Base-by-base conservation (phyloP, 2,329 filamentous ascomycete species). In the Escovopsis sp. region DNA sequence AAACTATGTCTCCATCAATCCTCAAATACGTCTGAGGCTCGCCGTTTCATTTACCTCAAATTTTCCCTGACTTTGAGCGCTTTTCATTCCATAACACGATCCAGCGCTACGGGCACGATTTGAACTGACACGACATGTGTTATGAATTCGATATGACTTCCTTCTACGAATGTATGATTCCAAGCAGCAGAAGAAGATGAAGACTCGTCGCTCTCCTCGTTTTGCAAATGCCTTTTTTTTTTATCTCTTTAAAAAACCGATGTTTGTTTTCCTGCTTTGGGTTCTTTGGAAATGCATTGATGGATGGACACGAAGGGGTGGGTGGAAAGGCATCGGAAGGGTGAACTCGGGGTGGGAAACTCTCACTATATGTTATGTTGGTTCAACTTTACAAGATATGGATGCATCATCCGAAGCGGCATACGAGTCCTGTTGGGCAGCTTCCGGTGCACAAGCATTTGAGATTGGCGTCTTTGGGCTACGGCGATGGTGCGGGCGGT, bases 81-180 rank as follows among this genome's bases (percentile, higher is more conserved):
- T 45, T 35, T 34, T 45, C 47, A 53, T 52, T 49, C 58, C 54
- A 53, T 51, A 51, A 43, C 46, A 50, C 51, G 56, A 51, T 54
- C 12, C 55, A 53, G 51, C 57, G 53, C 57, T 56, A 54, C 54
- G 50, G 49, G 51, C 52, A 56, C 51, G 53, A 58, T 49, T 50
- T 50, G 50, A 53, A 51, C 48, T 51, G 50, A 51, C 48, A 45
- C 43, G 49, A 53, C 55, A 58, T 57, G 56, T 57, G 54, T 56
- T 48, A 62, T 50, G 57, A 61, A 53, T 51, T 52, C 55, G 49
- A 59, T 56, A 60, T 56, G 57, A 60, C 51, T 56, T 57, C 56
- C 53, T 60, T 58, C 57, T 54, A 60, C 48, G 57, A 60, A 53
- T 62, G 57, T 61, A 63, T 60, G 60, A 67, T 53, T 53, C 62